phyloP scores from a whole-genome alignment of 345 rosid genomes.

The Moricandia arvensis region DNA sequence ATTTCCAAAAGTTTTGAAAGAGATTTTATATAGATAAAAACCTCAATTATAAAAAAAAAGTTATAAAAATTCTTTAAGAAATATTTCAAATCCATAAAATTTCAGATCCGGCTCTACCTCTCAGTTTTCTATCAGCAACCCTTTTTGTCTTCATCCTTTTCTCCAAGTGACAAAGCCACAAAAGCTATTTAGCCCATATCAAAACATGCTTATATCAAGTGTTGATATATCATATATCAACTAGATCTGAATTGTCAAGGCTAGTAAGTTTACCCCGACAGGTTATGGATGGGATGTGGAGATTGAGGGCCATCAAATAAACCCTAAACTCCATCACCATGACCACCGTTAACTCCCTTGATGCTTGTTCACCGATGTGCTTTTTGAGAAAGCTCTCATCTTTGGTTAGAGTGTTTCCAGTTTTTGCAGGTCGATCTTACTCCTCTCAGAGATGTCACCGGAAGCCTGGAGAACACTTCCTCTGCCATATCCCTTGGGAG shows the following conservation, averaged over 20 bases:
- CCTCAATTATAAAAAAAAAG: no score
- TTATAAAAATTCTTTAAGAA: no score
- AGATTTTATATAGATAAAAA: no score
- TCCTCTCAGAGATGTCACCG: background rate
- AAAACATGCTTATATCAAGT: no score
- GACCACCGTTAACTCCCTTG: background rate
- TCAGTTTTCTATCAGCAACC: no score
- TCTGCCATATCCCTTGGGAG: background rate
- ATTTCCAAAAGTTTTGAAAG: no score
- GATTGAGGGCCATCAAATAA: background rate
- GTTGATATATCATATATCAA: no score
- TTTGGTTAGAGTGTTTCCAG: conserved; percentile 3
- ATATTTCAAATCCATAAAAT: no score
- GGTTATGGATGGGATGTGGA: background rate
- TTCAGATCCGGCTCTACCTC: no score
- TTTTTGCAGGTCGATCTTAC: background rate
- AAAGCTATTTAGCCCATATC: no score
- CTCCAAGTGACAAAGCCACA: no score
- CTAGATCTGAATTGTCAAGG: background rate
- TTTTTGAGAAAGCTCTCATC: background rate
- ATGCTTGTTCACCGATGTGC: background rate
- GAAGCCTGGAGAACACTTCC: background rate
- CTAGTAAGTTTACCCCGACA: background rate
- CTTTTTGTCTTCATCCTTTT: no score
- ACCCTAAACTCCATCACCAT: background rate